These are phyloP conservation scores for Agrocybe pediades DNA, from an alignment of 768 basidiomycete genomes.

Conservation along the genomic window DNA sequence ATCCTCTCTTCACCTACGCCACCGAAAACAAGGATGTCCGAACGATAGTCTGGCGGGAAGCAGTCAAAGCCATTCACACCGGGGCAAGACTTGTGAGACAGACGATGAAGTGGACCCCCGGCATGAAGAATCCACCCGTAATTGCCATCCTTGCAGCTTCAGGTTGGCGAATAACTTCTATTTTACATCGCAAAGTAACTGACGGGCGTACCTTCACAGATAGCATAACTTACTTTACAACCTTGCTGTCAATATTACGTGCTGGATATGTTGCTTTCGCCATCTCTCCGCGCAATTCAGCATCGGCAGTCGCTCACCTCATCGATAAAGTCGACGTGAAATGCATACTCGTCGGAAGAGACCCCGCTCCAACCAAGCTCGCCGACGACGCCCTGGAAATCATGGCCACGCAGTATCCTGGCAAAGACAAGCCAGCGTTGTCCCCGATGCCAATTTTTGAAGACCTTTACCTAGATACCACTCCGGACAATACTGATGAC, in stretches of 20 bases:
- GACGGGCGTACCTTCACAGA: too few relatives aligned
- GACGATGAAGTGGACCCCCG: not conserved
- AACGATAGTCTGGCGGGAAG: not conserved
- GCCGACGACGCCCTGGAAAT: not conserved
- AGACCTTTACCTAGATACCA: not conserved
- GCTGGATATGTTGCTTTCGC: constrained; percentile 3
- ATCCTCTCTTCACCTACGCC: not conserved
- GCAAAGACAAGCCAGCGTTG: not conserved
- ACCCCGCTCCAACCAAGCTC: not conserved
- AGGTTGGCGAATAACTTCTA: not conserved
- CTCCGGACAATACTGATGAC: not conserved
- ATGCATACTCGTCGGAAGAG: not conserved
- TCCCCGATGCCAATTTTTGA: not conserved
- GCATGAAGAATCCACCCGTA: not conserved
- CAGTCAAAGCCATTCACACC: not conserved
- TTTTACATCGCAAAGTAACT: not conserved
- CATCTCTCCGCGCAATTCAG: not conserved
- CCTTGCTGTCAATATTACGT: constrained; percentile 3
- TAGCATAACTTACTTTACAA: constrained; percentile 9
- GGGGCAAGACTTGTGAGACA: not conserved
- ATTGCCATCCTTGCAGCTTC: not conserved
- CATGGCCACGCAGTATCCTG: not conserved
- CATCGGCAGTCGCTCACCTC: constrained; percentile 1
- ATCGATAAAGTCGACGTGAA: not conserved
- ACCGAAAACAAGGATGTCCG: not conserved